These are phyloP conservation scores for Irpex rosettiformis DNA, from an alignment of 1,284 basidiomycete genomes.

Conservation along the genomic window DNA sequence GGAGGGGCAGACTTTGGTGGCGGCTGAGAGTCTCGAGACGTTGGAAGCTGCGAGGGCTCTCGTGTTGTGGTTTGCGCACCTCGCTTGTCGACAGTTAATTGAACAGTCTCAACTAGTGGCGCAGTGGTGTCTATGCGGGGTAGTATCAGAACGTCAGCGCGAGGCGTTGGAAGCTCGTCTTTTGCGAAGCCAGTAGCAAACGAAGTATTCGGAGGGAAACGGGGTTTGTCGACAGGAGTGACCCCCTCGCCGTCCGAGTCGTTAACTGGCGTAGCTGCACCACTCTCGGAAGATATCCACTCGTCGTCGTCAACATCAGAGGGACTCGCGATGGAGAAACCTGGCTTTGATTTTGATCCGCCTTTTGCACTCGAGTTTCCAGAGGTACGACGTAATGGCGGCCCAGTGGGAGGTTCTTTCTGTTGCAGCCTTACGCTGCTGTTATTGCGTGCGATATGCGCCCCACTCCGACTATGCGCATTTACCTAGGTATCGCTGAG, in stretches of 20 bases:
- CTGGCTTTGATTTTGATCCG: slow-evolving; percentile 41
- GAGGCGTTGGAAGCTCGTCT: slow-evolving; percentile 32
- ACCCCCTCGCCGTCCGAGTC: slow-evolving; percentile 41
- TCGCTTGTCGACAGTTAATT: slow-evolving; percentile 22
- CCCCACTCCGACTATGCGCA: slow-evolving; percentile 6
- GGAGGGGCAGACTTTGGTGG: slow-evolving; percentile 21
- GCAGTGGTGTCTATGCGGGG: slow-evolving; percentile 31
- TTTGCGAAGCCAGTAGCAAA: slow-evolving; percentile 19
- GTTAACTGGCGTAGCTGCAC: slow-evolving; percentile 59
- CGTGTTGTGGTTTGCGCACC: slow-evolving; percentile 19
- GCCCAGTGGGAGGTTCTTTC: slow-evolving; percentile 41
- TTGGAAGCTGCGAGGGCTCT: slow-evolving; percentile 13
- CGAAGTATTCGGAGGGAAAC: slow-evolving; percentile 15
- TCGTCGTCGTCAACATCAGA: slow-evolving; percentile 59
- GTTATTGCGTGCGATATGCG: slow-evolving; percentile 33
- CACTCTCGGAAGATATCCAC: slow-evolving; percentile 75
- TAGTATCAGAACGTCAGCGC: slow-evolving; percentile 27
- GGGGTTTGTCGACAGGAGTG: slow-evolving; percentile 26
- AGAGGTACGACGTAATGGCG: slow-evolving; percentile 26
- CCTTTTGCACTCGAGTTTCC: slow-evolving; percentile 24
- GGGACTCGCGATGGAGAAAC: slow-evolving; percentile 56
- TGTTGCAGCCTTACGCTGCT: slow-evolving; percentile 50
- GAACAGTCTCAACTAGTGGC: slow-evolving; percentile 7
- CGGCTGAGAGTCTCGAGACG: background rate
- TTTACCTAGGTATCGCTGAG: slow-evolving; percentile 13